Evolutionary conservation across 306 rosid species (phyloP).

Genomic region (Oxytropis ochrocephala): DNA sequence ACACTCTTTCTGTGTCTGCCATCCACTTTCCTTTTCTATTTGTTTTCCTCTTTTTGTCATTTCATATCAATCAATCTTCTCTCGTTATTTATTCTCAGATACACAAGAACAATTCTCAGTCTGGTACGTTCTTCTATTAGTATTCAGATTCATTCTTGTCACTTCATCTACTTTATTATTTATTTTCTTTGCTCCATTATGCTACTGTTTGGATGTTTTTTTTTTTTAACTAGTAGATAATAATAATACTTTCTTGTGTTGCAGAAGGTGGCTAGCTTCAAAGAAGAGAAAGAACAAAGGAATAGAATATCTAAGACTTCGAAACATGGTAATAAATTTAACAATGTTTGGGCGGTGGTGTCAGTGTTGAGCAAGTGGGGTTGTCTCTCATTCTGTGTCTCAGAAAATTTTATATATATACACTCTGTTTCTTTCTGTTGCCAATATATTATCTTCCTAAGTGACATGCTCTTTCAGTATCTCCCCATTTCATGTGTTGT

Average conservation of each 20-base stretch:
- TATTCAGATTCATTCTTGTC: constrained; percentile 10
- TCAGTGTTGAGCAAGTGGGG: constrained; percentile 68
- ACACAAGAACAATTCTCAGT: not conserved
- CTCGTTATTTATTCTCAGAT: not conserved
- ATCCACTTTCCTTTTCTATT: constrained; percentile 2
- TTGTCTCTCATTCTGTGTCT: constrained; percentile 34
- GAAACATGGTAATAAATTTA: constrained; percentile 25
- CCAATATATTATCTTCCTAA: constrained; percentile 58
- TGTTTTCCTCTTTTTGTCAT: constrained; percentile 22
- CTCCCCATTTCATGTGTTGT: constrained; percentile 36
- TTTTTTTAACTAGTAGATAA: constrained; percentile 2
- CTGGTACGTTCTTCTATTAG: constrained; percentile 17
- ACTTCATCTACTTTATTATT: constrained; percentile 6
- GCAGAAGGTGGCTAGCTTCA: constrained; percentile 23
- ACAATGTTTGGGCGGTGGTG: constrained; percentile 47
- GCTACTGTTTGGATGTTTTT: not conserved
- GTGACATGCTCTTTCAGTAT: constrained; percentile 46
- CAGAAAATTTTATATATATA: constrained; percentile 24
- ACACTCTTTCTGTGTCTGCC: not conserved
- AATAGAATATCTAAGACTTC: constrained; percentile 18
- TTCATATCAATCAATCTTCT: not conserved
- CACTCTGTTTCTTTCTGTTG: constrained; percentile 28
- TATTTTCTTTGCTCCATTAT: not conserved
- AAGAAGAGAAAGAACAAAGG: not conserved
- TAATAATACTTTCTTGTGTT: constrained; percentile 21